These are phyloP conservation scores for Aquilaria agallochum DNA, from an alignment of 441 rosid genomes.

Conservation along the genomic window DNA sequence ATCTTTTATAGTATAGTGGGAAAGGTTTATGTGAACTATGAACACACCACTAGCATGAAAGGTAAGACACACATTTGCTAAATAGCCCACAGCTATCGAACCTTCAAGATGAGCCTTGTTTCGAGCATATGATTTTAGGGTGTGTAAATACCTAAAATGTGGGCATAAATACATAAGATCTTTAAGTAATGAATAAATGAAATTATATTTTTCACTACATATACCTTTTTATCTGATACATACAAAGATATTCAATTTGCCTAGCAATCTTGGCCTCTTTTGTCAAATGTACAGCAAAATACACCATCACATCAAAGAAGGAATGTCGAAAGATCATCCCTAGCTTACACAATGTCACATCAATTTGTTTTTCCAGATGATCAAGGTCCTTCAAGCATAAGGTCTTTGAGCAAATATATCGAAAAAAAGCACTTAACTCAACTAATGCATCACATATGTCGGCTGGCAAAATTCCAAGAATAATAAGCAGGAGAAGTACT, in stretches of 20 bases:
- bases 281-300: not conserved
- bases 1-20: too few relatives aligned
- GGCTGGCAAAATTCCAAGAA: not conserved
- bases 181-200: not conserved
- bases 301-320: not conserved
- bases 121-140: not conserved
- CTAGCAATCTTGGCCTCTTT: not conserved
- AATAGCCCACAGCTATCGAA: not conserved
- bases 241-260: not conserved
- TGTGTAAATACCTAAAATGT: not conserved
- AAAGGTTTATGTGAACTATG: too few relatives aligned
- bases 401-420: too few relatives aligned
- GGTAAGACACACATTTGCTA: not conserved
- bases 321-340: not conserved
- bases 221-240: not conserved
- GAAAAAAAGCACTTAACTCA: not conserved
- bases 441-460: not conserved
- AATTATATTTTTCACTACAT: not conserved
- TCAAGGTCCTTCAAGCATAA: not conserved
- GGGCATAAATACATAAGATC: not conserved
- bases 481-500: not conserved
- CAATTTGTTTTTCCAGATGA: not conserved
- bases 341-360: not conserved
- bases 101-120: not conserved
- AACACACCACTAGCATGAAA: not conserved